A percentile compares a stretch with the other conserved stretches of the same genome.
Evolutionary conservation across 164 flowering plant species (phyloP).

Genomic region (Magnolia kwangsiensis): DNA sequence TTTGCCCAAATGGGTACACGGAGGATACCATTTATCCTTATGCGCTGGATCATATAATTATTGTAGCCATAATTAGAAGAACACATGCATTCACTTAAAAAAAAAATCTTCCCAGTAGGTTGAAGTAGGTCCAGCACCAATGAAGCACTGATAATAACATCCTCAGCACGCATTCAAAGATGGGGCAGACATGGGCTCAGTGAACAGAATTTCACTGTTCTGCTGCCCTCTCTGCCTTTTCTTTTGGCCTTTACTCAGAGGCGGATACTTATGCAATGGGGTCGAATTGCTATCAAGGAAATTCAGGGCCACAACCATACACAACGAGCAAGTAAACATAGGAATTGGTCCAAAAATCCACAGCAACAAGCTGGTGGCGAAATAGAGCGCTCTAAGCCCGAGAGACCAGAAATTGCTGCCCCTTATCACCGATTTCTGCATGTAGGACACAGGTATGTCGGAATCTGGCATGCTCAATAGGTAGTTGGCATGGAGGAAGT

Average conservation of each 20-base stretch:
- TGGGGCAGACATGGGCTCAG: not conserved
- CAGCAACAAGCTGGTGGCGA: conserved; percentile 39
- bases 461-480: conserved; percentile 57
- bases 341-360: conserved; percentile 70
- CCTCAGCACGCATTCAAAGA: not conserved
- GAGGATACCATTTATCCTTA: not conserved
- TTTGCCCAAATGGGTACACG: not conserved
- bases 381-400: conserved; percentile 57
- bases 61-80: no score
- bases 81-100: no score
- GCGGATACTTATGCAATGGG: conserved; percentile 28
- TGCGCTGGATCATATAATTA: not conserved
- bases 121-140: not conserved
- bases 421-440: conserved; percentile 40
- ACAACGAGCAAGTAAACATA: conserved; percentile 40
- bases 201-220: not conserved
- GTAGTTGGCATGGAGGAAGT: conserved; percentile 53
- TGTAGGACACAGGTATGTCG: conserved; percentile 40
- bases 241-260: not conserved
- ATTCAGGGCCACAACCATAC: conserved; percentile 31
- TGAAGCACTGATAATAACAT: not conserved
- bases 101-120: no score
- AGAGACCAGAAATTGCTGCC: conserved; percentile 52
- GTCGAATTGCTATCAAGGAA: conserved; percentile 39
- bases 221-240: not conserved